Conservation (phyloP, 169 alveolate genomes). For the Fabrea salina region DNA sequence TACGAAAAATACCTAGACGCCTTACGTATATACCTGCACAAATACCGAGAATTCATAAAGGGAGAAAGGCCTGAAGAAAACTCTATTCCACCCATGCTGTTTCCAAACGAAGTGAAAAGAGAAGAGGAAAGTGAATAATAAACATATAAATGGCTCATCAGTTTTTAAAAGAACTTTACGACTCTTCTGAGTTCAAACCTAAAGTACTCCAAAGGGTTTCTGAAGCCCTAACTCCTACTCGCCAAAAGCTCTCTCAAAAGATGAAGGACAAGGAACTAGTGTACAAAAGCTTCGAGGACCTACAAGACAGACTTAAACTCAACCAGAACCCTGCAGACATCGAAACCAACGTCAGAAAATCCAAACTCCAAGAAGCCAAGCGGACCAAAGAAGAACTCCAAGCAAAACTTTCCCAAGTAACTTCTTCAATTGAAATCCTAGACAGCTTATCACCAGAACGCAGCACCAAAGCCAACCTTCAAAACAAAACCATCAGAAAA, state of each 20-base stretch:
- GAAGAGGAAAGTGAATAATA: neutral
- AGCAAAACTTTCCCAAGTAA: slow-evolving; percentile 3
- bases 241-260: no score
- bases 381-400: slow-evolving; percentile 21
- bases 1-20: slow-evolving; percentile 79
- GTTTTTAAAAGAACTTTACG: no score
- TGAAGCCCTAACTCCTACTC: no score
- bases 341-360: slow-evolving; percentile 21
- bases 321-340: slow-evolving; percentile 2
- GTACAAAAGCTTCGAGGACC: neutral
- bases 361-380: slow-evolving; percentile 35
- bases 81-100: neutral
- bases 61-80: slow-evolving; percentile 18
- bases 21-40: slow-evolving; percentile 72
- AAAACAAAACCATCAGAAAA: neutral
- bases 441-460: neutral
- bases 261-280: slow-evolving; percentile 6
- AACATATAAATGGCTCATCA: no score
- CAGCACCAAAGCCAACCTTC: slow-evolving; percentile 3
- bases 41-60: slow-evolving; percentile 71
- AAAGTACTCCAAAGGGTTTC: no score
- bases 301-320: neutral
- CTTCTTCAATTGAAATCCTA: neutral
- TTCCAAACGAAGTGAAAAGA: slow-evolving; percentile 1
- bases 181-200: no score